These are phyloP conservation scores for Porodaedalea pini DNA, from an alignment of 1,284 basidiomycete genomes.

Conservation along the genomic window DNA sequence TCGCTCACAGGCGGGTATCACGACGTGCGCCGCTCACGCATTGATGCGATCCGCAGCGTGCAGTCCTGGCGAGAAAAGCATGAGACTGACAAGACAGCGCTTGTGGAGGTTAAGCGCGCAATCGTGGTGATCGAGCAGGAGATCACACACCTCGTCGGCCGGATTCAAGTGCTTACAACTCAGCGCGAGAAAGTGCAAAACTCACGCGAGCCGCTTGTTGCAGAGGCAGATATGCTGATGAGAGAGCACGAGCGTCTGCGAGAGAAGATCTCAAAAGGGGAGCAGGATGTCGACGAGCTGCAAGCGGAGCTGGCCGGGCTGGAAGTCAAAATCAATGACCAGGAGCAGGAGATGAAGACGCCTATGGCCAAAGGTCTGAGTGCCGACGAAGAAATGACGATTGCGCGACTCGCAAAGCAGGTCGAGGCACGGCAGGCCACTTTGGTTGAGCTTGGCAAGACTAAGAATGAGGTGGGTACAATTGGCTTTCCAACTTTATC, in stretches of 20 bases:
- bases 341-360: conserved; percentile 70
- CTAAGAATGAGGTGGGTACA: conserved; percentile 67
- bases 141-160: conserved; percentile 74
- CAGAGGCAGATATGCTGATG: conserved; percentile 59
- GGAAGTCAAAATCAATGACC: conserved; percentile 58
- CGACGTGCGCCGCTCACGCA: conserved; percentile 84
- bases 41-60: conserved; percentile 82
- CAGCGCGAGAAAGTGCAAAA: conserved; percentile 72
- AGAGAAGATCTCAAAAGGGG: conserved; percentile 61
- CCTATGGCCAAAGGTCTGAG: conserved; percentile 76
- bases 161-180: conserved; percentile 68
- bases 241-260: conserved; percentile 72
- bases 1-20: conserved; percentile 95
- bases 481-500: conserved; percentile 5
- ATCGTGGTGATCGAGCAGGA: conserved; percentile 81
- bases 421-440: conserved; percentile 72
- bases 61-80: conserved; percentile 75
- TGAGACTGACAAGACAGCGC: conserved; percentile 61
- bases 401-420: conserved; percentile 72
- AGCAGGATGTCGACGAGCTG: conserved; percentile 67
- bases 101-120: conserved; percentile 70
- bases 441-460: conserved; percentile 65
- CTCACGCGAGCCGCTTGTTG: conserved; percentile 62
- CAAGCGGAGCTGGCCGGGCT: conserved; percentile 65
- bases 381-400: conserved; percentile 64